Evolutionary conservation across 768 basidiomycete genomes (phyloP).

Genomic region (Polyporus arcularius): DNA sequence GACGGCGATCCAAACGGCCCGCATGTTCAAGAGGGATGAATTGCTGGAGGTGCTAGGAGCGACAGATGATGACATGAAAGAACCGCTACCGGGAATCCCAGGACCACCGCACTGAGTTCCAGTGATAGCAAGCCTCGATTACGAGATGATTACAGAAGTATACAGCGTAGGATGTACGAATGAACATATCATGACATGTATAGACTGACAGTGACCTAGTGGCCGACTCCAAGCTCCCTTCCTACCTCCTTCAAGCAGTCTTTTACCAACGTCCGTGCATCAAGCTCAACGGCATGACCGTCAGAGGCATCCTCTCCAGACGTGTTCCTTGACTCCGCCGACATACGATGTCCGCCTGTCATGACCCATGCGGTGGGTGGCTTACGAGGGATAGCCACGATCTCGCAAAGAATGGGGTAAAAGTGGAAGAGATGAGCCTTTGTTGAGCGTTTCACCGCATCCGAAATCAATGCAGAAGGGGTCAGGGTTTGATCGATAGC

Average conservation of each 20-base stretch:
- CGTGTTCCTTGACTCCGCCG: not conserved
- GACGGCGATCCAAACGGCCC: constrained; percentile 66
- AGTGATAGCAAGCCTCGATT: not conserved
- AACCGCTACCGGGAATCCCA: constrained; percentile 29
- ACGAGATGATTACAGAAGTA: constrained; percentile 1
- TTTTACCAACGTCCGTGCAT: constrained; percentile 66
- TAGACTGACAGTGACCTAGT: not conserved
- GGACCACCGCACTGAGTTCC: constrained; percentile 15
- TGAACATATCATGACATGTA: not conserved
- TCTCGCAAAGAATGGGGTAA: constrained; percentile 76
- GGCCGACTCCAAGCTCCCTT: constrained; percentile 65
- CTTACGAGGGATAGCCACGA: constrained; percentile 69
- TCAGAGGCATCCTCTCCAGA: constrained; percentile 22
- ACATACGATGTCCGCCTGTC: constrained; percentile 19
- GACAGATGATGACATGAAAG: constrained; percentile 50
- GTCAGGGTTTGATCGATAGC: constrained; percentile 46
- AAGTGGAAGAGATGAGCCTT: constrained; percentile 89
- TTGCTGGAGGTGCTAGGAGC: constrained; percentile 59
- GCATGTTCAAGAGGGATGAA: constrained; percentile 64
- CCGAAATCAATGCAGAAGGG: constrained; percentile 60
- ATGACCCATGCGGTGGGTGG: constrained; percentile 69
- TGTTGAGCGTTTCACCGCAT: constrained; percentile 72
- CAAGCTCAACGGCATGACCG: constrained; percentile 46
- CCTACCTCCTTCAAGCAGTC: constrained; percentile 72
- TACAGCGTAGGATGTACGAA: constrained; percentile 1